These are phyloP conservation scores for Arthrobotrys pseudoclavata DNA, from an alignment of 2,329 filamentous ascomycete species.

Conservation along the genomic window DNA sequence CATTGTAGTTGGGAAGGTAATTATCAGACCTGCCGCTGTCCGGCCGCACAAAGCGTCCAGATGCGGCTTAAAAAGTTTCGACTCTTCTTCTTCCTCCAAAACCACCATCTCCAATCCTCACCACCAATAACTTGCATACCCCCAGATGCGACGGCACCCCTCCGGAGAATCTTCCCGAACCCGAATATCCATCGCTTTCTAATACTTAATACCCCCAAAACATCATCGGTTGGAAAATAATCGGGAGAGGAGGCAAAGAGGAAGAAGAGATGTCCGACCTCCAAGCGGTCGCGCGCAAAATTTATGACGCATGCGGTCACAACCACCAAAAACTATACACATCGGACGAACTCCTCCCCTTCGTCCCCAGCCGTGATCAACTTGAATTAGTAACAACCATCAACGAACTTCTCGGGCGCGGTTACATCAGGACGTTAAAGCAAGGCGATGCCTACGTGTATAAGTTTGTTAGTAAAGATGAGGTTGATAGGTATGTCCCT, in stretches of 20 bases:
- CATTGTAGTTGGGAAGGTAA: no score
- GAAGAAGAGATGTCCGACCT: constrained; percentile 45
- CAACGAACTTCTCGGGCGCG: constrained; percentile 62
- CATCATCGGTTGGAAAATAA: not conserved
- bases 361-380: constrained; percentile 45
- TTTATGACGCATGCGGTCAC: constrained; percentile 47
- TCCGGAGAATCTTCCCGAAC: constrained; percentile 9
- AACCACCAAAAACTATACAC: constrained; percentile 50
- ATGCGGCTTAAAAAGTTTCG: constrained; percentile 29
- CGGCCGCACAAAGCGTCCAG: not conserved
- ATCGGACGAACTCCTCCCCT: constrained; percentile 29
- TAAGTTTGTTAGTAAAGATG: constrained; percentile 61
- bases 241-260: not conserved
- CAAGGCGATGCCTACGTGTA: constrained; percentile 62
- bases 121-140: not conserved
- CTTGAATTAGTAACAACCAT: constrained; percentile 41
- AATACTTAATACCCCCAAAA: not conserved
- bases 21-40: not conserved
- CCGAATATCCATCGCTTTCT: not conserved
- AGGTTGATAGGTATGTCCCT: constrained; percentile 55
- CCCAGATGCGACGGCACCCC: constrained; percentile 35
- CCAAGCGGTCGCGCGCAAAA: constrained; percentile 40
- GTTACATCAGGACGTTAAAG: constrained; percentile 62
- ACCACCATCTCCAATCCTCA: not conserved
- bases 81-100: not conserved